These are phyloP conservation scores for Uronychia binucleata DNA, from an alignment of 73 alveolate species.

Conservation along the genomic window DNA sequence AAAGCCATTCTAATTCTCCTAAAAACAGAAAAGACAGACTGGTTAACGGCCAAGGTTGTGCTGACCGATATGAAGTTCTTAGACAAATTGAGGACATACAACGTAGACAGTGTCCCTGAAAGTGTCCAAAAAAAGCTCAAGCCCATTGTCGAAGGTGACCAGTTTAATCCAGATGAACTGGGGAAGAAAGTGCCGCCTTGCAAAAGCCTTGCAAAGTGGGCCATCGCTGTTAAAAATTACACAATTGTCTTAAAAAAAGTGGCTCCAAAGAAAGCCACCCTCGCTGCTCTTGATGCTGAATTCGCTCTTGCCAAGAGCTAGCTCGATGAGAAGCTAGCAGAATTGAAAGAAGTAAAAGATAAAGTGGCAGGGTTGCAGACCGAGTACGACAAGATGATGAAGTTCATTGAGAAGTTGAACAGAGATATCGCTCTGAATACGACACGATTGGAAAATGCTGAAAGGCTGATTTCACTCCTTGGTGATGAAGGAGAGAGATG, in stretches of 20 bases:
- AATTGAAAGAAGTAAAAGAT: conserved; percentile 76
- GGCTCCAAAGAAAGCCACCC: conserved; percentile 80
- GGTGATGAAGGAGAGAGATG: conserved; percentile 97
- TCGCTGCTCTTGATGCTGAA: conserved; percentile 75
- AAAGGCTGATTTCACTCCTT: conserved; percentile 82
- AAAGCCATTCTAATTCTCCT: conserved; percentile 78
- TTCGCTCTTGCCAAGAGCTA: conserved; percentile 56
- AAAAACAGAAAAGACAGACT: conserved; percentile 47
- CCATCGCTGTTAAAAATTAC: conserved; percentile 65
- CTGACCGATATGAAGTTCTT: conserved; percentile 65
- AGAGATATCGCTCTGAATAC: conserved; percentile 82
- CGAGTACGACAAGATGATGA: conserved; percentile 76
- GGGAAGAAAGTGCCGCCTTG: conserved; percentile 55
- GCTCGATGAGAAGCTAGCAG: conserved; percentile 40
- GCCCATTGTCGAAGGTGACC: conserved; percentile 47
- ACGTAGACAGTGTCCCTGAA: conserved; percentile 70
- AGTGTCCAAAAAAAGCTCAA: conserved; percentile 47
- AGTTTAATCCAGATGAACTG: conserved; percentile 61
- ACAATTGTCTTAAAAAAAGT: conserved; percentile 70
- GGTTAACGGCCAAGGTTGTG: conserved; percentile 65
- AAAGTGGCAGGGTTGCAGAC: conserved; percentile 74
- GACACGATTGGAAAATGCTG: conserved; percentile 92
- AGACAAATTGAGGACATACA: conserved; percentile 58
- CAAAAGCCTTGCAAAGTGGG: conserved; percentile 84
- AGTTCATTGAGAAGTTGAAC: conserved; percentile 76